Evolutionary conservation across 106 monocot genomes (phyloP).

Genomic region (Dendrobium catenatum): DNA sequence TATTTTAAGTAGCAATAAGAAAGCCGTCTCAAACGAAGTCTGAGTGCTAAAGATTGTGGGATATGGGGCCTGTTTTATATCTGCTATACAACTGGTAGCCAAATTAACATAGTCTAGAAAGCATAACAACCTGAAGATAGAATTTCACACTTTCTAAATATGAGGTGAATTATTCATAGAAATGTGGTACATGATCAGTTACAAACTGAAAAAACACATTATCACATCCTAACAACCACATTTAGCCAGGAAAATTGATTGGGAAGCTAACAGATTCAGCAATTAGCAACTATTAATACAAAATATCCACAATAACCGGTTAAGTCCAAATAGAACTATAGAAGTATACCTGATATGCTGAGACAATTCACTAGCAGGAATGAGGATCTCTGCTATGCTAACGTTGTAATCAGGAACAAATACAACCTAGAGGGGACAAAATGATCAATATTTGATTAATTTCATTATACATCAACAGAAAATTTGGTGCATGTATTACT

Average conservation of each 20-base stretch:
- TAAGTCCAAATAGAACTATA: constrained; percentile 10
- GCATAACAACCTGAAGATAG: background rate
- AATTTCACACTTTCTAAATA: background rate
- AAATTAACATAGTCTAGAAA: too few species aligned
- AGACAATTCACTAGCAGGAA: constrained; percentile 94
- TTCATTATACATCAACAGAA: background rate
- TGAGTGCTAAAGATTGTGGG: too few species aligned
- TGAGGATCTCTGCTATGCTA: constrained; percentile 89
- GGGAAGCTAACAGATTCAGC: background rate
- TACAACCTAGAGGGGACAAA: constrained; percentile 50
- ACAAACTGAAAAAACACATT: background rate
- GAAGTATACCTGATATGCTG: constrained; percentile 91
- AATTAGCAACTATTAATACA: background rate
- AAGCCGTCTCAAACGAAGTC: too few species aligned
- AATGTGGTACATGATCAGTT: background rate
- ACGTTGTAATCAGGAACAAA: constrained; percentile 98
- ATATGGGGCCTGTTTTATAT: too few species aligned
- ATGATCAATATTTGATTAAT: constrained; percentile 2
- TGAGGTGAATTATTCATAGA: background rate
- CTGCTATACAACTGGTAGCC: too few species aligned
- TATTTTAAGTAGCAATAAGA: too few species aligned
- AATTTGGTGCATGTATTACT: constrained; percentile 1
- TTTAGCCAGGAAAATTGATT: background rate
- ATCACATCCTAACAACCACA: constrained; percentile 1
- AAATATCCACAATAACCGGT: background rate